Evolutionary conservation across 306 rosid genomes (phyloP).

Genomic region (Lathyrus aphaca): DNA sequence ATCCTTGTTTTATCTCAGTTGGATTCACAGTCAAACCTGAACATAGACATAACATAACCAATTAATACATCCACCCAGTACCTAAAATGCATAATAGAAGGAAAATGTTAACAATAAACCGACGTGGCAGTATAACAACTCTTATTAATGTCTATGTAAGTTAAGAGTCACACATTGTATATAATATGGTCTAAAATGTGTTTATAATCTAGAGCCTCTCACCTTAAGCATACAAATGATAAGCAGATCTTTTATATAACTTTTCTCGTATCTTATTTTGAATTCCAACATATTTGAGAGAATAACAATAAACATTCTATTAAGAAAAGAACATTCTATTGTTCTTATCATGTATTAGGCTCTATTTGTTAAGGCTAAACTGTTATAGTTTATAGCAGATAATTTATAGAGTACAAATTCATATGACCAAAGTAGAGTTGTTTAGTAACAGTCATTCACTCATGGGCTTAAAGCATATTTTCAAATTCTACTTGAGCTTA

Average conservation of each 20-base stretch:
- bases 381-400: background rate
- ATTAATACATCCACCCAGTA: background rate
- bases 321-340: background rate
- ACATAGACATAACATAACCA: background rate
- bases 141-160: background rate
- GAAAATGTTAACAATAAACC: conserved; percentile 13
- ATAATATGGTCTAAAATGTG: too few species aligned
- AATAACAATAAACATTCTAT: background rate
- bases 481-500: background rate
- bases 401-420: background rate
- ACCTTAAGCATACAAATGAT: too few species aligned
- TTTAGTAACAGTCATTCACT: background rate
- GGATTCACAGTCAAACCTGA: conserved; percentile 71
- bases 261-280: background rate
- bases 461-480: too few species aligned
- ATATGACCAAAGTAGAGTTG: background rate
- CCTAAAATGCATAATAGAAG: background rate
- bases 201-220: too few species aligned
- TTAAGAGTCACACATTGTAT: too few species aligned
- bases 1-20: conserved; percentile 82
- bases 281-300: background rate
- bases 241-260: background rate
- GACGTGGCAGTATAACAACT: background rate
- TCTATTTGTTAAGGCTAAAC: background rate
- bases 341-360: background rate